A percentile compares a stretch with the other conserved stretches of the same genome.
Conservation (phyloP, 179 eudicot genomes). For the Amaranthus tricolor region DNA sequence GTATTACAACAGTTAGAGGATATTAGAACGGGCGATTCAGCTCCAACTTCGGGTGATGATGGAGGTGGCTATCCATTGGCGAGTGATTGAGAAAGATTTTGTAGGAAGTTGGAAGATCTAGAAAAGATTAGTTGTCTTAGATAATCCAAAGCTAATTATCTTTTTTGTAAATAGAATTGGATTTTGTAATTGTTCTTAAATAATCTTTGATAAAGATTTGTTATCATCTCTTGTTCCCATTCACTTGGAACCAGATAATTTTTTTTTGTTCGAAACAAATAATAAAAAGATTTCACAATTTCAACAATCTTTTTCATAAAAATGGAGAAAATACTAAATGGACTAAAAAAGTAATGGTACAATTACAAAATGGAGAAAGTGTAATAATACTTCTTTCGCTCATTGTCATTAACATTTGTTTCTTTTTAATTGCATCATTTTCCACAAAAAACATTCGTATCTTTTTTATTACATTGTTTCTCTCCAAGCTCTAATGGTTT, state of each 20-base stretch:
- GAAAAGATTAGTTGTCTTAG: not conserved
- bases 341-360: too few species aligned
- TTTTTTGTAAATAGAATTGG: slow-evolving; percentile 31
- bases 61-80: slow-evolving; percentile 33
- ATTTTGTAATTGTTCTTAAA: slow-evolving; percentile 12
- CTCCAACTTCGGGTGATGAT: slow-evolving; percentile 25
- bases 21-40: slow-evolving; percentile 37
- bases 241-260: slow-evolving; percentile 27
- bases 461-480: too few species aligned
- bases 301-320: not conserved
- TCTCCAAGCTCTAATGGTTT: too few species aligned
- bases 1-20: slow-evolving; percentile 75
- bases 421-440: too few species aligned
- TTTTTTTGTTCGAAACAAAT: slow-evolving; percentile 7
- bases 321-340: not conserved
- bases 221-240: slow-evolving; percentile 20
- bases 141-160: not conserved
- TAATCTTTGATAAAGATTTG: slow-evolving; percentile 9
- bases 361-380: not conserved
- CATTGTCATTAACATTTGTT: too few species aligned
- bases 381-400: too few species aligned
- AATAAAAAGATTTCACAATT: not conserved
- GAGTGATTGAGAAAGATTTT: slow-evolving; percentile 29
- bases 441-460: too few species aligned
- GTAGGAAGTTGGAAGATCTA: not conserved